These are phyloP conservation scores for Tulasnella sp. DNA, from an alignment of 768 basidiomycete species.

Conservation along the genomic window DNA sequence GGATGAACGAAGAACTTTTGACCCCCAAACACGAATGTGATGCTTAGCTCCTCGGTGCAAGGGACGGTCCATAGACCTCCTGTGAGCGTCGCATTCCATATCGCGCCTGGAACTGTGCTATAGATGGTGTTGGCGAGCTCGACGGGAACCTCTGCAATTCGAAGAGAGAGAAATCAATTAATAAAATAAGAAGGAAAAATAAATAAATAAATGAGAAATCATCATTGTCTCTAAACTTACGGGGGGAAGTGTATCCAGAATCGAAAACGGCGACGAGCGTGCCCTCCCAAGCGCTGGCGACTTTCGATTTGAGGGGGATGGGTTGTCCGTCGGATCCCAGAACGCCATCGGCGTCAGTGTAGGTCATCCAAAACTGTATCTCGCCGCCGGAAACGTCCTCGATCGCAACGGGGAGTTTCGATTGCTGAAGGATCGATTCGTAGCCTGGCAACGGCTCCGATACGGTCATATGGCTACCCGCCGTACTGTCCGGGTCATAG, in stretches of 20 bases:
- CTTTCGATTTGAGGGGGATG: slow-evolving; percentile 53
- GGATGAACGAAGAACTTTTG: slow-evolving; percentile 61
- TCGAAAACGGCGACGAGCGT: slow-evolving; percentile 58
- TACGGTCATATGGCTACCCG: slow-evolving; percentile 59
- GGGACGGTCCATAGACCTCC: slow-evolving; percentile 60
- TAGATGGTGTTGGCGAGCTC: slow-evolving; percentile 78
- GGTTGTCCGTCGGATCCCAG: slow-evolving; percentile 66
- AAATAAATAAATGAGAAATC: too few species aligned
- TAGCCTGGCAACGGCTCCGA: slow-evolving; percentile 53
- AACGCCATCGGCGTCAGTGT: slow-evolving; percentile 42
- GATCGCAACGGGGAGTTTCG: slow-evolving; percentile 43
- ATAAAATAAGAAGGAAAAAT: too few species aligned
- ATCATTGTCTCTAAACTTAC: too few species aligned
- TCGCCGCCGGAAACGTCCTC: slow-evolving; percentile 35
- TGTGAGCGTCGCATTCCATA: slow-evolving; percentile 37
- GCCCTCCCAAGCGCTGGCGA: slow-evolving; percentile 51
- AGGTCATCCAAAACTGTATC: slow-evolving; percentile 67
- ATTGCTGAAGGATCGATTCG: slow-evolving; percentile 49
- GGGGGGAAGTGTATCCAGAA: slow-evolving; percentile 44
- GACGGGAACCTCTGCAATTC: slow-evolving; percentile 35
- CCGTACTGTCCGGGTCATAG: slow-evolving; percentile 39
- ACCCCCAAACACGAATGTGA: slow-evolving; percentile 66
- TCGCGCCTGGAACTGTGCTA: slow-evolving; percentile 62
- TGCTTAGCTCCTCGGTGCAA: slow-evolving; percentile 59
- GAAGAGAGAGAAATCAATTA: too few species aligned